phyloP scores from a whole-genome alignment of 2,329 filamentous ascomycete genomes.

The Microsporum ferrugineum region DNA sequence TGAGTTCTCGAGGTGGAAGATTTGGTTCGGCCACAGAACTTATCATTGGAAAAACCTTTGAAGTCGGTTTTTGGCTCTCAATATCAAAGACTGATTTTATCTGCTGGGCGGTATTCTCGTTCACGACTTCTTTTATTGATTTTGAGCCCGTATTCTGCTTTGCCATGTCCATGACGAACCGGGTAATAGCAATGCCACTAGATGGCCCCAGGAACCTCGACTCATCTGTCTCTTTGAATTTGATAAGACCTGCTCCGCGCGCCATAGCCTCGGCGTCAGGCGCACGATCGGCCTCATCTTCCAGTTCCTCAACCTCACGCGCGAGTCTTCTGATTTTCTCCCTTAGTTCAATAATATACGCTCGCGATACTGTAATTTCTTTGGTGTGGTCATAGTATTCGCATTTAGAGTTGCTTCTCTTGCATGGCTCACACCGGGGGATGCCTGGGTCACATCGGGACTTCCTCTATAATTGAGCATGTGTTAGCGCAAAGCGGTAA shows the following conservation, averaged over 20 bases:
- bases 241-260: slow-evolving; percentile 73
- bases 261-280: slow-evolving; percentile 73
- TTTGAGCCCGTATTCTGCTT: slow-evolving; percentile 86
- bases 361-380: slow-evolving; percentile 72
- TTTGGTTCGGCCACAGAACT: slow-evolving; percentile 69
- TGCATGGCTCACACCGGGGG: slow-evolving; percentile 83
- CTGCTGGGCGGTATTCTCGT: slow-evolving; percentile 56
- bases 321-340: slow-evolving; percentile 74
- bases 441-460: slow-evolving; percentile 90
- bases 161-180: slow-evolving; percentile 89
- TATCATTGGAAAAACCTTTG: slow-evolving; percentile 80
- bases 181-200: slow-evolving; percentile 89
- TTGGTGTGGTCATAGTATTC: slow-evolving; percentile 91
- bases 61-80: slow-evolving; percentile 55
- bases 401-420: slow-evolving; percentile 79
- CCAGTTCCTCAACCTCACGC: slow-evolving; percentile 65
- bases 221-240: slow-evolving; percentile 74
- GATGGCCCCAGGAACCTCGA: slow-evolving; percentile 84
- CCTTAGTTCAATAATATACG: slow-evolving; percentile 85
- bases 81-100: slow-evolving; percentile 56
- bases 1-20: slow-evolving; percentile 61
- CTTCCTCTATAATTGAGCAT: slow-evolving; percentile 56
- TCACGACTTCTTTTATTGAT: slow-evolving; percentile 83
- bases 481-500: not conserved
- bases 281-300: slow-evolving; percentile 61